phyloP scores from a whole-genome alignment of 2,329 filamentous ascomycete genomes.

The Fusarium mexicanum region DNA sequence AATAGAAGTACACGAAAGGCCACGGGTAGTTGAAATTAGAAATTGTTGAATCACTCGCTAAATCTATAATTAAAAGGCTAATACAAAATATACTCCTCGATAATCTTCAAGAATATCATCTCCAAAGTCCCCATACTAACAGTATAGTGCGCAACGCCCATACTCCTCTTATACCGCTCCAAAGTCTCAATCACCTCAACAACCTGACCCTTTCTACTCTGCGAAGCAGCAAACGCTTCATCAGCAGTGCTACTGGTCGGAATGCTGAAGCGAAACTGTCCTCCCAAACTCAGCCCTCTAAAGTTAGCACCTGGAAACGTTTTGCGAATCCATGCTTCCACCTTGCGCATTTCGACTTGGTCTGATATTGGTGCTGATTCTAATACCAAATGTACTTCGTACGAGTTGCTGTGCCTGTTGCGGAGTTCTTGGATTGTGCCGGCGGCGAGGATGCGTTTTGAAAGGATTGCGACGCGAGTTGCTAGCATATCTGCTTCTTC shows the following conservation, averaged over 20 bases:
- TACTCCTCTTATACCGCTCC: neutral
- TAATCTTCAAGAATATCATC: conserved; percentile 4
- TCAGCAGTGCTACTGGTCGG: neutral
- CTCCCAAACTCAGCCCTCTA: neutral
- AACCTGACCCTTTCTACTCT: neutral
- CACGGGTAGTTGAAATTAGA: accelerated
- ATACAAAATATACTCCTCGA: neutral
- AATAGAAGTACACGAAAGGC: accelerated
- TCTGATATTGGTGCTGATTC: conserved; percentile 75
- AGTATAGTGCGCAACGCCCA: neutral
- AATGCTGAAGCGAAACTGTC: neutral
- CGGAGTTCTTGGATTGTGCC: conserved; percentile 76
- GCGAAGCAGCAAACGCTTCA: neutral
- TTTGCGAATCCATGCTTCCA: neutral
- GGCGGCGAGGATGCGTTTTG: conserved; percentile 80
- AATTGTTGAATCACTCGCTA: neutral
- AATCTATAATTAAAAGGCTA: neutral
- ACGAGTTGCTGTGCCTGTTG: conserved; percentile 74
- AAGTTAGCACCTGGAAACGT: neutral
- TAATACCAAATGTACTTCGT: conserved; percentile 81
- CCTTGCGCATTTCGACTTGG: neutral
- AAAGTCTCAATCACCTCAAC: neutral
- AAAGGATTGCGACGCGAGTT: conserved; percentile 74
- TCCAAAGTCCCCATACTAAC: conserved; percentile 1
- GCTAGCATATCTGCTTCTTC: conserved; percentile 83